Evolutionary conservation across 192 early-diverging fungal species (phyloP).

Genomic region (Backusella liffmaniae): DNA sequence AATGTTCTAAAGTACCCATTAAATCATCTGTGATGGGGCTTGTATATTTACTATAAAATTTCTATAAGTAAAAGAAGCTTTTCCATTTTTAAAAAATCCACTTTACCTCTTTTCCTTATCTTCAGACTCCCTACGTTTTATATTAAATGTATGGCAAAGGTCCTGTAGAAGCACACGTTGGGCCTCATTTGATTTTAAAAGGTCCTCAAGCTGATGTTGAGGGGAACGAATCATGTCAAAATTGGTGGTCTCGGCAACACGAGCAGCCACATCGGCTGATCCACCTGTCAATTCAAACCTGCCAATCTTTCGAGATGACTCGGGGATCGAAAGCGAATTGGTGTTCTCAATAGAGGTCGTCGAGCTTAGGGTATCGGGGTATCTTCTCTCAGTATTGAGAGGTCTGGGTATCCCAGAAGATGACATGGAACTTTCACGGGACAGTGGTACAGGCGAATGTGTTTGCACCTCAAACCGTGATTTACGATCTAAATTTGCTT

Average conservation of each 20-base stretch:
- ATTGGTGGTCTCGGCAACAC: background rate
- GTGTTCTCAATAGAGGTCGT: background rate
- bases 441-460: conserved; percentile 10
- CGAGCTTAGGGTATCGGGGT: background rate
- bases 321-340: background rate
- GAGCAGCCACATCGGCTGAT: background rate
- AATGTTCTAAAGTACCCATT: conserved; percentile 1
- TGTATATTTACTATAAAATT: background rate
- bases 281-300: conserved; percentile 36
- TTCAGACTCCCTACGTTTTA: conserved; percentile 1
- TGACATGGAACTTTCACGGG: conserved; percentile 22
- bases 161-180: conserved; percentile 25
- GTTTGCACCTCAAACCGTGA: conserved; percentile 36
- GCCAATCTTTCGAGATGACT: conserved; percentile 28
- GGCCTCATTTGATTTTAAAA: conserved; percentile 21
- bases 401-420: conserved; percentile 17
- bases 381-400: background rate
- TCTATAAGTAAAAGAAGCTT: no score
- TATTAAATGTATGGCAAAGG: conserved; percentile 9
- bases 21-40: conserved; percentile 5
- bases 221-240: background rate
- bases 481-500: conserved; percentile 31
- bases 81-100: no score
- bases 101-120: background rate
- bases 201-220: conserved; percentile 18